These are phyloP conservation scores for Blastobotrys apis DNA, from an alignment of 1,139 yeast genomes.

Conservation along the genomic window DNA sequence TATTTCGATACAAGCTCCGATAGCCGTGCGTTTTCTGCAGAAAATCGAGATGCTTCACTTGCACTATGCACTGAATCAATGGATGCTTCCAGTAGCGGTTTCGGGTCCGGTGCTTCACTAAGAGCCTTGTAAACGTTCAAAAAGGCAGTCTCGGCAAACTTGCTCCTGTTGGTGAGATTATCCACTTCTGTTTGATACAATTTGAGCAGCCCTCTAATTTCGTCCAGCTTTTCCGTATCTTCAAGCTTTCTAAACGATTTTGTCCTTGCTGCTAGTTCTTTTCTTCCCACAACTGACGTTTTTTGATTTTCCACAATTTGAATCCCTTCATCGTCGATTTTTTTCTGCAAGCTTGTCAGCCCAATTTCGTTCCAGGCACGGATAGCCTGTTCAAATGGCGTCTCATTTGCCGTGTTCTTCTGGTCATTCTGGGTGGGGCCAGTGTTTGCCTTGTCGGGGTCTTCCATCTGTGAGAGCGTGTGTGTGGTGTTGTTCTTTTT, in stretches of 20 bases:
- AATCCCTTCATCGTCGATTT: conserved; percentile 69
- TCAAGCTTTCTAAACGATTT: conserved; percentile 72
- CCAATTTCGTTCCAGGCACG: conserved; percentile 75
- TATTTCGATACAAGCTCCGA: conserved; percentile 58
- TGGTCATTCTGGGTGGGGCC: background rate
- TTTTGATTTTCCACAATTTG: conserved; percentile 69
- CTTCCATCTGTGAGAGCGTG: background rate
- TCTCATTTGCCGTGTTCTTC: conserved; percentile 4
- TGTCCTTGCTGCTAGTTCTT: conserved; percentile 73
- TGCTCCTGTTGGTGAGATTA: conserved; percentile 69
- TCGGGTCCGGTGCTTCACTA: conserved; percentile 92
- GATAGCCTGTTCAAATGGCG: conserved; percentile 56
- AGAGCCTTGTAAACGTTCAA: conserved; percentile 69
- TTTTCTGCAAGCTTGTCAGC: conserved; percentile 60
- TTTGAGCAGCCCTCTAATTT: conserved; percentile 66
- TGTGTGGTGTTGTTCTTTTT: background rate
- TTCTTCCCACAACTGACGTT: conserved; percentile 61
- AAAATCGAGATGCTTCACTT: conserved; percentile 50
- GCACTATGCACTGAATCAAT: conserved; percentile 61
- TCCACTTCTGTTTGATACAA: conserved; percentile 88
- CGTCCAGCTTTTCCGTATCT: conserved; percentile 59
- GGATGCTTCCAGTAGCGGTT: conserved; percentile 69
- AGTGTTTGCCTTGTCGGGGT: background rate
- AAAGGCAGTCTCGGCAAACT: conserved; percentile 66
- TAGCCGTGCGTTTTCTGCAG: conserved; percentile 51